Percentiles rank a stretch among this genome's conserved stretches.
phyloP scores from a whole-genome alignment of 352 stramenopile species.

The Globisporangium echinulatum region DNA sequence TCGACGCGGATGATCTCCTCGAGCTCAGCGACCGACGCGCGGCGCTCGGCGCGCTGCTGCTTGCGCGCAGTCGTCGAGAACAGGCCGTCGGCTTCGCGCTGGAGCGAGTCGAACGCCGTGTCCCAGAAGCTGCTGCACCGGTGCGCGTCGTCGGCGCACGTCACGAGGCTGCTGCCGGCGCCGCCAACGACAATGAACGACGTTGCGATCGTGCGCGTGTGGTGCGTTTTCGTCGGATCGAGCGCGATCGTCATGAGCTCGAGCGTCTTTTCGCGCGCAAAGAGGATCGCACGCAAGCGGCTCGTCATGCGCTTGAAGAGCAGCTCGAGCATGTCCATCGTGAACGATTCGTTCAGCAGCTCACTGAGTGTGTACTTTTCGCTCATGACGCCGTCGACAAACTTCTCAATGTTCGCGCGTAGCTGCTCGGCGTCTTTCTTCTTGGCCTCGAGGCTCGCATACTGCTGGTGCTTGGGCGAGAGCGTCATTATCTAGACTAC shows the following conservation, averaged over 20 bases:
- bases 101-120: constrained; percentile 57
- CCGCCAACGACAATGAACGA: constrained; percentile 72
- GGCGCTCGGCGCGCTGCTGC: constrained; percentile 33
- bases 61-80: constrained; percentile 29
- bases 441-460: constrained; percentile 26
- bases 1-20: constrained; percentile 73
- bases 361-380: constrained; percentile 49
- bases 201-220: constrained; percentile 66
- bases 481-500: constrained; percentile 14
- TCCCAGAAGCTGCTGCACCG: constrained; percentile 61
- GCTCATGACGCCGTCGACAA: constrained; percentile 77
- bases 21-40: constrained; percentile 51
- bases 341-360: constrained; percentile 78
- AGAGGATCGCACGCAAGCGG: constrained; percentile 67
- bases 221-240: constrained; percentile 35
- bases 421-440: constrained; percentile 49
- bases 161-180: constrained; percentile 46
- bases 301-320: constrained; percentile 85
- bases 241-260: constrained; percentile 69
- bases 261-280: constrained; percentile 58
- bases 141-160: constrained; percentile 43
- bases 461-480: constrained; percentile 21
- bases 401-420: constrained; percentile 72
- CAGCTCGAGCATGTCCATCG: constrained; percentile 78
- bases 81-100: constrained; percentile 48